Percentiles rank a stretch among this genome's conserved stretches.
These are phyloP conservation scores for Pseudogymnoascus sp. DNA, from an alignment of 2,329 filamentous ascomycete species.

Conservation along the genomic window DNA sequence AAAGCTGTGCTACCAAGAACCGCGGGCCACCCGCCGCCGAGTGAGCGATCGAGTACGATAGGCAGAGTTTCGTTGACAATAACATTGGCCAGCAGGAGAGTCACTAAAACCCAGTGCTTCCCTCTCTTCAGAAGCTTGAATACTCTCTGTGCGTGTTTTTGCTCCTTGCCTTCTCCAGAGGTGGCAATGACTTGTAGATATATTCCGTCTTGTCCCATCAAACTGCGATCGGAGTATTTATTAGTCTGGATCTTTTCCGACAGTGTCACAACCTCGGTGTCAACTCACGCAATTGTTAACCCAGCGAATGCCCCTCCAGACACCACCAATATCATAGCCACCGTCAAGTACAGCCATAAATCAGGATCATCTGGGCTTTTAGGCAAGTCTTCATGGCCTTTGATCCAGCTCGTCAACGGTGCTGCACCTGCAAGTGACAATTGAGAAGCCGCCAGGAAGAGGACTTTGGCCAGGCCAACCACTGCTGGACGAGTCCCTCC, in stretches of 20 bases:
- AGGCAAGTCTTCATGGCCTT: conserved; percentile 37
- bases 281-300: conserved; percentile 68
- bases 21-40: conserved; percentile 87
- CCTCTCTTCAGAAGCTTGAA: conserved; percentile 71
- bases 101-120: conserved; percentile 96
- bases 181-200: conserved; percentile 86
- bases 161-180: conserved; percentile 71
- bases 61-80: conserved; percentile 94
- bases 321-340: conserved; percentile 54
- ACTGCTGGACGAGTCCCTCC: conserved; percentile 37
- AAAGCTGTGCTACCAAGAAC: conserved; percentile 83
- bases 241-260: not conserved
- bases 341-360: conserved; percentile 72
- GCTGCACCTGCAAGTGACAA: conserved; percentile 26
- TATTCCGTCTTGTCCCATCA: conserved; percentile 68
- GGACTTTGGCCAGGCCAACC: conserved; percentile 44
- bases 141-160: conserved; percentile 73
- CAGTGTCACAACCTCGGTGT: not conserved
- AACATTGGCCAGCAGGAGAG: conserved; percentile 84
- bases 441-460: conserved; percentile 42
- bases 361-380: conserved; percentile 52
- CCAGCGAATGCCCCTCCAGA: conserved; percentile 87
- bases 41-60: conserved; percentile 82
- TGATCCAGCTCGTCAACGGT: conserved; percentile 31
- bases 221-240: conserved; percentile 15